phyloP scores from a whole-genome alignment of 2,329 filamentous ascomycete species.

The Coniochaeta hoffmannii region DNA sequence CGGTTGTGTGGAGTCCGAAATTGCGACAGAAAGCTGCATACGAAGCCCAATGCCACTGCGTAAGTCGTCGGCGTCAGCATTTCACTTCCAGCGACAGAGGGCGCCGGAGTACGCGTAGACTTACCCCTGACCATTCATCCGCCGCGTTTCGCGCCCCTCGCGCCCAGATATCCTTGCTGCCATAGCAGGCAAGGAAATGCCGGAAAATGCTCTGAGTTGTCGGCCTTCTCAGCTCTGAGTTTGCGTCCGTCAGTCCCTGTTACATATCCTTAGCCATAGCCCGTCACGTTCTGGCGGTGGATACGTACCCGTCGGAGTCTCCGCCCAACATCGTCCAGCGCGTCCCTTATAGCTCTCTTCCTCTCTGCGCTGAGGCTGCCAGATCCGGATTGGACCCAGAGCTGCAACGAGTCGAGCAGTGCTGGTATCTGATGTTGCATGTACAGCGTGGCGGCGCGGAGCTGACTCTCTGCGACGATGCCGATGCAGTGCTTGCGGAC shows the following conservation, averaged over 20 bases:
- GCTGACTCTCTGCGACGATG: slow-evolving; percentile 34
- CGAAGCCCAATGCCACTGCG: slow-evolving; percentile 19
- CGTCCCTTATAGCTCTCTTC: slow-evolving; percentile 23
- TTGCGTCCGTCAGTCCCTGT: neutral
- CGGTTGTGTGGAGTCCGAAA: slow-evolving; percentile 27
- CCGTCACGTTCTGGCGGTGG: neutral
- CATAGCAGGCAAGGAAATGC: neutral
- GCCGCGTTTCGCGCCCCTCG: slow-evolving; percentile 19
- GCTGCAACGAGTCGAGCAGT: slow-evolving; percentile 28
- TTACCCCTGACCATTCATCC: slow-evolving; percentile 25
- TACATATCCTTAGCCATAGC: neutral
- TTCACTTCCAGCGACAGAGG: neutral
- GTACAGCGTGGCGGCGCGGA: slow-evolving; percentile 25
- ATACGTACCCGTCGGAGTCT: slow-evolving; percentile 9
- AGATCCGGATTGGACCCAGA: slow-evolving; percentile 37
- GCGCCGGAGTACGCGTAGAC: slow-evolving; percentile 11
- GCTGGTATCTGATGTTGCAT: slow-evolving; percentile 32
- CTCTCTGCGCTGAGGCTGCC: slow-evolving; percentile 27
- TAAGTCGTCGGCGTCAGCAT: neutral
- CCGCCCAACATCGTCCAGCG: slow-evolving; percentile 23
- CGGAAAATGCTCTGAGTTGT: neutral
- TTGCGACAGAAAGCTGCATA: slow-evolving; percentile 36
- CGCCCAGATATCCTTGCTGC: slow-evolving; percentile 16
- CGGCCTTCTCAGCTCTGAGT: neutral
- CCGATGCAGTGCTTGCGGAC: slow-evolving; percentile 35